Evolutionary conservation across 768 basidiomycete species (phyloP).

Genomic region (Fibroporia radiculosa): DNA sequence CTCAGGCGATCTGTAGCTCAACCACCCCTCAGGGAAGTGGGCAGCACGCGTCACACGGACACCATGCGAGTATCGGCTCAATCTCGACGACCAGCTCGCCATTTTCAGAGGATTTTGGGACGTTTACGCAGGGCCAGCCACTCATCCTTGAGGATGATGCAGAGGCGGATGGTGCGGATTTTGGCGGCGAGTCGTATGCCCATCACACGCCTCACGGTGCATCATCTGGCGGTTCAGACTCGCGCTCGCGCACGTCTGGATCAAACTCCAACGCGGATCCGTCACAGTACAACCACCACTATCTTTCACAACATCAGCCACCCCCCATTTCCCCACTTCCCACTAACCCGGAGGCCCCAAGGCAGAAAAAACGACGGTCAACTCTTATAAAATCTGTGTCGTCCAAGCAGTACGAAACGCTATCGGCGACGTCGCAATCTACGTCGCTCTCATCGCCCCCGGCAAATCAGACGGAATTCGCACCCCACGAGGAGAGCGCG

Average conservation of each 20-base stretch:
- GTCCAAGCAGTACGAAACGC: slow-evolving; percentile 19
- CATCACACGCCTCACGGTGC: slow-evolving; percentile 24
- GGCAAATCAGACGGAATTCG: slow-evolving; percentile 17
- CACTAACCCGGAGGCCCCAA: slow-evolving; percentile 2
- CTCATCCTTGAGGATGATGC: slow-evolving; percentile 31
- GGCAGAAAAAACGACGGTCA: slow-evolving; percentile 16
- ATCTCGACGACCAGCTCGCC: slow-evolving; percentile 10
- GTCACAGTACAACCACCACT: slow-evolving; percentile 21
- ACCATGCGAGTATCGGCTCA: slow-evolving; percentile 13
- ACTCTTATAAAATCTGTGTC: slow-evolving; percentile 18
- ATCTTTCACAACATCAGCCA: slow-evolving; percentile 14
- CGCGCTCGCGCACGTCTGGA: slow-evolving; percentile 52
- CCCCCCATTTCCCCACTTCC: slow-evolving; percentile 4
- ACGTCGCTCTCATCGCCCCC: slow-evolving; percentile 38
- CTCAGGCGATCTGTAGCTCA: no score
- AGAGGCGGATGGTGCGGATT: slow-evolving; percentile 47
- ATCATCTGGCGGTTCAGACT: slow-evolving; percentile 33
- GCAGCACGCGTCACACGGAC: slow-evolving; percentile 13
- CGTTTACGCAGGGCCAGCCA: slow-evolving; percentile 18
- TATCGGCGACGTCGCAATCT: slow-evolving; percentile 38
- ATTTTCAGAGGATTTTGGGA: slow-evolving; percentile 22
- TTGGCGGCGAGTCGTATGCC: slow-evolving; percentile 50
- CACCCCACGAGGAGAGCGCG: slow-evolving; percentile 8
- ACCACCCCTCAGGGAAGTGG: no score
- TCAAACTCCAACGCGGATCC: slow-evolving; percentile 28